Conservation (phyloP, 345 rosid species). For the Murraya koenigii region DNA sequence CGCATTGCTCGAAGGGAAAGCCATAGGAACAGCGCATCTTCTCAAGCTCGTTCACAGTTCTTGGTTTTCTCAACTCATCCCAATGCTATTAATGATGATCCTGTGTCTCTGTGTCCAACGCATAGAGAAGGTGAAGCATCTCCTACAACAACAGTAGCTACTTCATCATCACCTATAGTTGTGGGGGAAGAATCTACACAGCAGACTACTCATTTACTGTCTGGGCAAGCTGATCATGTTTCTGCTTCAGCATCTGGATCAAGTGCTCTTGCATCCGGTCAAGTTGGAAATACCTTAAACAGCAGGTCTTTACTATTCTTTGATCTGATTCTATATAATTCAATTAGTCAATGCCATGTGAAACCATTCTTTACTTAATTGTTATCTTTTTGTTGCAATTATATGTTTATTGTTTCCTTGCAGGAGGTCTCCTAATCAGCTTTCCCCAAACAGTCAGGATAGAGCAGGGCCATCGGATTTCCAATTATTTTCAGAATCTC, state of each 20-base stretch:
- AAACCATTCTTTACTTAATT: background rate
- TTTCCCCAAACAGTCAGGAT: constrained; percentile 65
- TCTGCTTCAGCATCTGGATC: constrained; percentile 57
- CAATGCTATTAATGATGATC: constrained; percentile 40
- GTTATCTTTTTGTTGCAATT: constrained; percentile 7
- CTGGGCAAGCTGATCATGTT: constrained; percentile 35
- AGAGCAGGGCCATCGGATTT: constrained; percentile 86
- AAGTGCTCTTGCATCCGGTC: constrained; percentile 29
- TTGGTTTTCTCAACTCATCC: constrained; percentile 72
- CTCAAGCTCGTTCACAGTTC: constrained; percentile 74
- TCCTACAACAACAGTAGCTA: constrained; percentile 31
- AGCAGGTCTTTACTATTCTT: constrained; percentile 41
- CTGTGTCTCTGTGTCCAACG: constrained; percentile 56
- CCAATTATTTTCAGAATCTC: constrained; percentile 83
- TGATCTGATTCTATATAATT: background rate
- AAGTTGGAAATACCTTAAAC: constrained; percentile 28
- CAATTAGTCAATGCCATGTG: background rate
- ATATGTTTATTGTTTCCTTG: constrained; percentile 7
- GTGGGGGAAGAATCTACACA: constrained; percentile 46
- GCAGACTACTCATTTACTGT: constrained; percentile 23
- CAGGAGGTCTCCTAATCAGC: constrained; percentile 49
- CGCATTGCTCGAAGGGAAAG: constrained; percentile 81
- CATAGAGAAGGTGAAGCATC: constrained; percentile 53
- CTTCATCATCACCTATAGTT: constrained; percentile 43
- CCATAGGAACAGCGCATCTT: constrained; percentile 69